Percentiles rank a stretch among this genome's conserved stretches.
Evolutionary conservation across 2,329 filamentous ascomycete species (phyloP).

Genomic region (Davidsoniella virescens): DNA sequence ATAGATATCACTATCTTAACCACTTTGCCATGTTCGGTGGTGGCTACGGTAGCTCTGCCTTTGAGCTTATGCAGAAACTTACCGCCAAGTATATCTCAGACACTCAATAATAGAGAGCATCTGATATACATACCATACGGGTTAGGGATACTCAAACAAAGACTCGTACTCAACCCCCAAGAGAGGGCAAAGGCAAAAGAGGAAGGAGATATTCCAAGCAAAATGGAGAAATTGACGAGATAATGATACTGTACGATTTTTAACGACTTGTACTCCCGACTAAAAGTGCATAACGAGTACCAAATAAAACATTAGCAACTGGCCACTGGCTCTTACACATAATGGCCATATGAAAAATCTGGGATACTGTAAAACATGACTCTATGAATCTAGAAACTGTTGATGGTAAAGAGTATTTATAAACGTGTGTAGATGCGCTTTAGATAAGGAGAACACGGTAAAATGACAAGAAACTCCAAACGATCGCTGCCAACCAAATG

Average conservation of each 20-base stretch:
- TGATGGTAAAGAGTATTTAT: not conserved
- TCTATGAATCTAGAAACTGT: too few species aligned
- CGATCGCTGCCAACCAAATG: too few species aligned
- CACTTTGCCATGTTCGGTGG: conserved; percentile 75
- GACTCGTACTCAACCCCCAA: not conserved
- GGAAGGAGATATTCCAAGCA: not conserved
- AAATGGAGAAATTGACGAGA: not conserved
- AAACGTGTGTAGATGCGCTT: too few species aligned
- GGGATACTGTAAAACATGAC: too few species aligned
- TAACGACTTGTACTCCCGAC: not conserved
- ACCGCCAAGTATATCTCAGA: conserved; percentile 50
- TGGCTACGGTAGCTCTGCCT: conserved; percentile 58
- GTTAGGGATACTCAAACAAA: too few species aligned
- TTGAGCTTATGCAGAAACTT: conserved; percentile 63
- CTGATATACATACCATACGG: not conserved
- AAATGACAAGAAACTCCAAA: too few species aligned
- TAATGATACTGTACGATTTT: conserved; percentile 3
- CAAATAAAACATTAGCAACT: too few species aligned
- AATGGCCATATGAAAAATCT: not conserved
- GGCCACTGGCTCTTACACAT: not conserved
- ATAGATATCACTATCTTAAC: conserved; percentile 76
- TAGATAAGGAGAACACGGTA: too few species aligned
- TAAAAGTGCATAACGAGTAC: not conserved
- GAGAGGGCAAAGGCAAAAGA: conserved; percentile 1
- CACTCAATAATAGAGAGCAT: not conserved